Conservation (phyloP, 805 yeast genomes). For the Kazachstania kunashirensis region DNA sequence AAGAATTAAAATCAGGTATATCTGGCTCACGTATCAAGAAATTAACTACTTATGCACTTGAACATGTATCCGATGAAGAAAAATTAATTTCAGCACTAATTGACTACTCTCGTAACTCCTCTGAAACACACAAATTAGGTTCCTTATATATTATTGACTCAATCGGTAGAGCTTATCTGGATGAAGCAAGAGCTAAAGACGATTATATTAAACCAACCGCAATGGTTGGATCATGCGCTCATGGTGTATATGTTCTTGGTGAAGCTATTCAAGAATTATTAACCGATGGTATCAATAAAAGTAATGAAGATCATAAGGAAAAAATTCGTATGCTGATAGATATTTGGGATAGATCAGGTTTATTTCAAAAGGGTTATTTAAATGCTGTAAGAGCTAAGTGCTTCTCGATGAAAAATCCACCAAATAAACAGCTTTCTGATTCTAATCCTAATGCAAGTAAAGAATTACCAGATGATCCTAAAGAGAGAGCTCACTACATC, state of each 20-base stretch:
- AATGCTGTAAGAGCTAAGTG: slow-evolving; percentile 47
- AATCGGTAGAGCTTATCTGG: slow-evolving; percentile 75
- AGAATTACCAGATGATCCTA: slow-evolving; percentile 40
- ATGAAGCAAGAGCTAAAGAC: slow-evolving; percentile 52
- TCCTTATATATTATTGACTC: slow-evolving; percentile 88
- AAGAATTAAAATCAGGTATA: slow-evolving; percentile 70
- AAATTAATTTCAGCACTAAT: slow-evolving; percentile 21
- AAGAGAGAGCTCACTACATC: slow-evolving; percentile 23
- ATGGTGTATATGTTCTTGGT: slow-evolving; percentile 59
- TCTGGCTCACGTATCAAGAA: slow-evolving; percentile 91
- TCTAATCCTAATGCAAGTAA: slow-evolving; percentile 41
- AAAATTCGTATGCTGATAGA: slow-evolving; percentile 79
- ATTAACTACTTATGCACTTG: slow-evolving; percentile 67
- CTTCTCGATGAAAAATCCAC: slow-evolving; percentile 31
- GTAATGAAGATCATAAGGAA: slow-evolving; percentile 49
- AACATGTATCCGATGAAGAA: slow-evolving; percentile 41
- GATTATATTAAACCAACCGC: slow-evolving; percentile 41
- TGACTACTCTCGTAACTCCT: slow-evolving; percentile 54
- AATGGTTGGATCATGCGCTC: slow-evolving; percentile 61
- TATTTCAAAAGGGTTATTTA: slow-evolving; percentile 55
- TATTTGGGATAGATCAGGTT: slow-evolving; percentile 82
- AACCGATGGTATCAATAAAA: slow-evolving; percentile 50
- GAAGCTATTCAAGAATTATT: slow-evolving; percentile 54
- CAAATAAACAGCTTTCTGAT: slow-evolving; percentile 29
- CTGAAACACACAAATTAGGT: slow-evolving; percentile 80